Conservation (phyloP, 192 early-diverging fungal genomes). For the Coemansia nantahalensis region DNA sequence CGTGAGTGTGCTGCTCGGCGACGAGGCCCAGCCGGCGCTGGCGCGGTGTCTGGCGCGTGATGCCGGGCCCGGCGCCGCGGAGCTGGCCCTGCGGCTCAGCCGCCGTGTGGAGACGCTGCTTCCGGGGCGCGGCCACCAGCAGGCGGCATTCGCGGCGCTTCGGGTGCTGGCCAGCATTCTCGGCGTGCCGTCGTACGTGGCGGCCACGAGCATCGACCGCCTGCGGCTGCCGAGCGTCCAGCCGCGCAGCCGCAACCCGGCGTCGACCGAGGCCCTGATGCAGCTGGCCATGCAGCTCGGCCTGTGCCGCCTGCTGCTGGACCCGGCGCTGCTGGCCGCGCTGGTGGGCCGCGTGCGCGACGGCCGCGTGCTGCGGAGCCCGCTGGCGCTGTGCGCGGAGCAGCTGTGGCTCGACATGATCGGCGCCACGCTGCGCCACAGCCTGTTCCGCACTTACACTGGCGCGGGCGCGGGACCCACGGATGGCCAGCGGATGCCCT, state of each 20-base stretch:
- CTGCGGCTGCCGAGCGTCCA: slow-evolving; percentile 28
- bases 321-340: slow-evolving; percentile 12
- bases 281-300: slow-evolving; percentile 26
- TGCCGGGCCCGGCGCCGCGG: too few relatives aligned
- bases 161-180: slow-evolving; percentile 22
- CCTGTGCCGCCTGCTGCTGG: slow-evolving; percentile 15
- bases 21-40: background rate
- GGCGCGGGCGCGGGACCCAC: background rate
- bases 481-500: background rate
- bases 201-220: slow-evolving; percentile 2
- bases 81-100: too few relatives aligned
- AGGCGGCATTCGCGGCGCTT: slow-evolving; percentile 9
- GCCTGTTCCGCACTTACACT: slow-evolving; percentile 26
- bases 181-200: slow-evolving; percentile 19
- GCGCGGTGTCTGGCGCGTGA: slow-evolving; percentile 9
- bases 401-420: slow-evolving; percentile 48
- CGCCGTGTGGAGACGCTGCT: background rate
- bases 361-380: background rate
- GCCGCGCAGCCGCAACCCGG: slow-evolving; percentile 27
- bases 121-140: background rate
- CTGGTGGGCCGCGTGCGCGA: background rate
- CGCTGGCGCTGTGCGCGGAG: slow-evolving; percentile 9
- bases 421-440: slow-evolving; percentile 27
- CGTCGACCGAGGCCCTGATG: slow-evolving; percentile 31
- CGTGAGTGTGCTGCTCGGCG: slow-evolving; percentile 1